Evolutionary conservation across 129 eudicot genomes (phyloP), one percentile per base, ranked within the genome.

Genomic region (Helichrysum umbraculigerum): DNA sequence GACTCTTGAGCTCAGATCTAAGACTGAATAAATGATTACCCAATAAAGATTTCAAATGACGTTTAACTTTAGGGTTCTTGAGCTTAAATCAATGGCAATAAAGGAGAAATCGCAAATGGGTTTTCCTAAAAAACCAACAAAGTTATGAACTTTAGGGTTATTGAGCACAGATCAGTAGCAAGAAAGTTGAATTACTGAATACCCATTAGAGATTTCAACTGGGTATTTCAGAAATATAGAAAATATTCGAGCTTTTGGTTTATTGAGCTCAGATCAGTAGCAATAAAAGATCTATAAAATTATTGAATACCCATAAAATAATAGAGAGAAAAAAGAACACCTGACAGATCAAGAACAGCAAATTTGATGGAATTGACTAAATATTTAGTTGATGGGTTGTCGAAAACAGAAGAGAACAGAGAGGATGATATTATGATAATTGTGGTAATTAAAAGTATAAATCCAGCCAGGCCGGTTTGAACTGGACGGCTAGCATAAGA

Each of bases 401-500:
- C 52, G 35, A 29, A 25, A 60, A 60, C 15, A 60, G 54, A 47
- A 47, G 1, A 59, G 54, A 77, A 32, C 22, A 57, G 74, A 62
- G 64, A 29, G 25, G 81, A 47, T 25, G 28, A 25, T 25, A 25
- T 25, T 25, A 25, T 25, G 28, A 25, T 25, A 25, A 25, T 25
- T 25, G 28, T 25, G 28, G 28, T 25, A 25, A 25, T 25, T 1
- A 25, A 25, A 25, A 25, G 28, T 59, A 11, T 22, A 64, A 86
- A 78, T 77, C 79, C 63, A 62, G 78, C 74, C 77, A 63, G 80
- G 73, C 66, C 79, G 74, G 84, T 61, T 71, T 83, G 85, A 81
- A 67, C 84, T 72, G 83, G 88, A 78, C 70, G 76, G 79, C 81
- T 61, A 81, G 69, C 76, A 78, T 37, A 14, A 78, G 81, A 84